Evolutionary conservation across 208 protist species (phyloP).

Genomic region (Wallacemonas collosoma): DNA sequence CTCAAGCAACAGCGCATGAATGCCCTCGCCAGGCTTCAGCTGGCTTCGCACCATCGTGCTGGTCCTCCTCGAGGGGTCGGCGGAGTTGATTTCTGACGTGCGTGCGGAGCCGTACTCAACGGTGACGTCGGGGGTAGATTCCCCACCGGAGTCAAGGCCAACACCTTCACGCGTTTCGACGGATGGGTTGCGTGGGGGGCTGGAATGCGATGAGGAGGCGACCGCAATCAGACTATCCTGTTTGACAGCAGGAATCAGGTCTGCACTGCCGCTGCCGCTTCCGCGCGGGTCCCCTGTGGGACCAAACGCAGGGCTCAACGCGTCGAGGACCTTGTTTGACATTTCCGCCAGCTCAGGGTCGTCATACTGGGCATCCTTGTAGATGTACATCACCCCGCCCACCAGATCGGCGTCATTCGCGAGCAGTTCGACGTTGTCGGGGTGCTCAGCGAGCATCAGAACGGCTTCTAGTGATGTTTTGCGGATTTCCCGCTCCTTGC

Average conservation of each 20-base stretch:
- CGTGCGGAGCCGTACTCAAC: conserved; percentile 3
- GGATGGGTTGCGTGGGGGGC: conserved; percentile 12
- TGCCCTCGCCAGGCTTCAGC: conserved; percentile 14
- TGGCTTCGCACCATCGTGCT: not conserved
- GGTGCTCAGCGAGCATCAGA: conserved; percentile 80
- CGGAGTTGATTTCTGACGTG: conserved; percentile 6
- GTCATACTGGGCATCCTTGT: conserved; percentile 76
- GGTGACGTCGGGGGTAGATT: not conserved
- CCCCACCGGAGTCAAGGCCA: not conserved
- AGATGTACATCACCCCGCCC: conserved; percentile 58
- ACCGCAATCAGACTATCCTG: conserved; percentile 22
- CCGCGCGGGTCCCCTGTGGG: conserved; percentile 50
- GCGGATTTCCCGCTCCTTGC: conserved; percentile 79
- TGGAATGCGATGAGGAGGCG: not conserved
- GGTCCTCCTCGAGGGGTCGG: not conserved
- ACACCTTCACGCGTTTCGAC: conserved; percentile 3
- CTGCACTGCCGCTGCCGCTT: conserved; percentile 19
- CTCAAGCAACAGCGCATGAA: conserved; percentile 51
- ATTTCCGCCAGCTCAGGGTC: conserved; percentile 76
- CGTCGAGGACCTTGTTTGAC: conserved; percentile 48
- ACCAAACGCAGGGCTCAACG: conserved; percentile 46
- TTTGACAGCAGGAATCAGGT: conserved; percentile 12
- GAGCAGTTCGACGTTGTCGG: conserved; percentile 83
- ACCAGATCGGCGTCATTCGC: conserved; percentile 49
- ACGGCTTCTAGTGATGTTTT: conserved; percentile 71